Percentiles rank a stretch among this genome's conserved stretches.
These are phyloP conservation scores for Yamadazyma dendronema DNA, from an alignment of 1,139 yeast species.

Conservation along the genomic window DNA sequence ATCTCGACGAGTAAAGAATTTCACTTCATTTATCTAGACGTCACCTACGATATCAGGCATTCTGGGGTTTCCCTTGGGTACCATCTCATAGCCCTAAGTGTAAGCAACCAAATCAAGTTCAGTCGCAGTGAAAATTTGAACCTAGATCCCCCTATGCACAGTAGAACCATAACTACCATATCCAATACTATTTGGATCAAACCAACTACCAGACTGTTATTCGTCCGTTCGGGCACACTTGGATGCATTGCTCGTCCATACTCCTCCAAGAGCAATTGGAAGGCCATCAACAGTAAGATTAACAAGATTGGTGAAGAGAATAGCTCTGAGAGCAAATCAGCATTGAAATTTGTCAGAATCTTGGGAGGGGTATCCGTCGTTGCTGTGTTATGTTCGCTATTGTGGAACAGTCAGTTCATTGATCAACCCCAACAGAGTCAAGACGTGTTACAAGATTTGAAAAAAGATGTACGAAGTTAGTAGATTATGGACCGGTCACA, in stretches of 20 bases:
- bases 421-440: conserved; percentile 10
- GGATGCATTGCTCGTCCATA: conserved; percentile 6
- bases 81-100: too few species aligned
- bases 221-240: background rate
- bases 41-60: too few species aligned
- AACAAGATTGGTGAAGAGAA: conserved; percentile 36
- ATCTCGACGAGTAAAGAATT: too few species aligned
- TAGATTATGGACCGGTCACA: background rate
- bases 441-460: conserved; percentile 18
- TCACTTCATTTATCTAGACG: too few species aligned
- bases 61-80: too few species aligned
- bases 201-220: too few species aligned
- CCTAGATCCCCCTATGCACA: too few species aligned
- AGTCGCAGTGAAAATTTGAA: too few species aligned
- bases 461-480: conserved; percentile 21
- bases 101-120: too few species aligned
- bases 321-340: conserved; percentile 29
- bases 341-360: conserved; percentile 30
- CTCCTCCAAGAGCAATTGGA: conserved; percentile 10
- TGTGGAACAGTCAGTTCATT: conserved; percentile 29
- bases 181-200: too few species aligned
- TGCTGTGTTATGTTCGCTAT: conserved; percentile 33
- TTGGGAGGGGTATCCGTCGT: conserved; percentile 35
- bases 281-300: conserved; percentile 17
- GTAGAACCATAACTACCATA: too few species aligned